Evolutionary conservation across 2,329 filamentous ascomycete species (phyloP).

Genomic region (Apiospora hydei): DNA sequence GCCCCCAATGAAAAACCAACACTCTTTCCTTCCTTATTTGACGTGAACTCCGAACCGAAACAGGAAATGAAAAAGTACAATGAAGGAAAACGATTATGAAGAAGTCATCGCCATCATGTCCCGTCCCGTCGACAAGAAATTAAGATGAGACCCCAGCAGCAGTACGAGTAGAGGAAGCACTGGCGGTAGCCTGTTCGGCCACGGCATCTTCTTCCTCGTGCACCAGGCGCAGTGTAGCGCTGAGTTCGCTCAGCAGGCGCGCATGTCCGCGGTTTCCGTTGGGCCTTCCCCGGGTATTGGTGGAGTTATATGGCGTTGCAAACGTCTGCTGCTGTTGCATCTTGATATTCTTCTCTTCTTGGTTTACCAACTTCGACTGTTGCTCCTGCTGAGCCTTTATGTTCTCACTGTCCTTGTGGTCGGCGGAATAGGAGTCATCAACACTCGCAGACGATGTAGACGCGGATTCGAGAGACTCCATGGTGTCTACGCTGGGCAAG

Average conservation of each 20-base stretch:
- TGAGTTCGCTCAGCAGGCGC: constrained; percentile 20
- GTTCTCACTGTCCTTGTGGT: background rate
- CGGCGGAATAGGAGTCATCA: background rate
- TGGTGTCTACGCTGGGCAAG: constrained; percentile 7
- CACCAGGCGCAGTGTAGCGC: constrained; percentile 8
- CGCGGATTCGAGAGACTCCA: background rate
- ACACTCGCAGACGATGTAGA: background rate
- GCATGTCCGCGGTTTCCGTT: constrained; percentile 6
- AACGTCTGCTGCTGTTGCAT: background rate
- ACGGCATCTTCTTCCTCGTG: constrained; percentile 20
- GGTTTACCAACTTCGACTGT: no score
- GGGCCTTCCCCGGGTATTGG: background rate
- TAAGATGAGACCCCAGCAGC: background rate
- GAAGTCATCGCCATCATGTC: background rate
- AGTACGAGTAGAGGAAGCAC: background rate
- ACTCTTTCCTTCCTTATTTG: background rate
- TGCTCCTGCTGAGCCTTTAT: no score
- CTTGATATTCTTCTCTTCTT: background rate
- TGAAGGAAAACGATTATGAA: background rate
- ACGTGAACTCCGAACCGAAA: constrained; percentile 11
- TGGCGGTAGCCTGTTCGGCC: background rate
- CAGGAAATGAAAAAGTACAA: background rate
- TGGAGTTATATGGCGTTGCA: background rate
- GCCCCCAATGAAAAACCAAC: background rate
- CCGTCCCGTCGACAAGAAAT: background rate